Evolutionary conservation across 129 eudicot genomes (phyloP), one percentile per base, ranked within the genome.

Genomic region (Dittrichia graveolens): DNA sequence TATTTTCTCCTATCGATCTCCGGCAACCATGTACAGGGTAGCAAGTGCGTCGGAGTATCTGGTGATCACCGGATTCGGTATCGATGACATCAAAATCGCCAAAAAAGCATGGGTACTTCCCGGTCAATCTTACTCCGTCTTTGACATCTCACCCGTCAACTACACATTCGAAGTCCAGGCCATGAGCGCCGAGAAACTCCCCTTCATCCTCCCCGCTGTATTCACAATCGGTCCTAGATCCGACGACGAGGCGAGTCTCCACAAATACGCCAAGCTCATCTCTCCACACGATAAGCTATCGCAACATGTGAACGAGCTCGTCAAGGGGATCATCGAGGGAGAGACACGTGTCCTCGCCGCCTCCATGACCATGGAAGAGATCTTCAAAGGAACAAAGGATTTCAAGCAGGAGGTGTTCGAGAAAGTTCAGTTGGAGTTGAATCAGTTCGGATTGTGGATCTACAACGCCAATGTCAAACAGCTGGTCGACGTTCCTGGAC

Each of bases 171-270:
- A 88, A 46, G 95, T 85, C 8, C 83, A 85, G 40, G 95, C 95
- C 74, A 88, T 85, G 95, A 85, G 90, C 15, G 95, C 90, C 18
- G 95, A 88, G 42, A 88, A 88, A 57, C 90, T 88, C 38, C 88
- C 88, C 0, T 85, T 88, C 73, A 67, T 84, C 41, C 94, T 88
- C 14, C 87, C 94, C 0, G 94, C 87, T 5, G 89, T 88, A 0
- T 88, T 85, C 79, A 88, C 94, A 7, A 85, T 84, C 35, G 94
- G 94, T 8, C 89, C 89, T 0, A 78, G 82, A 1, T 43, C 81
- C 0, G 88, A 88, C 47, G 75, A 85, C 3, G 64, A 50, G 0
- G 80, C 54, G 7, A 83, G 88, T 57, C 81, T 88, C 11, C 42
- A 80, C 19, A 88, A 78, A 38, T 88, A 88, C 47, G 90, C 95